Percentiles rank a stretch among this genome's conserved stretches.
Conservation (phyloP, 169 alveolate genomes). For the Perkinsus marinus region DNA sequence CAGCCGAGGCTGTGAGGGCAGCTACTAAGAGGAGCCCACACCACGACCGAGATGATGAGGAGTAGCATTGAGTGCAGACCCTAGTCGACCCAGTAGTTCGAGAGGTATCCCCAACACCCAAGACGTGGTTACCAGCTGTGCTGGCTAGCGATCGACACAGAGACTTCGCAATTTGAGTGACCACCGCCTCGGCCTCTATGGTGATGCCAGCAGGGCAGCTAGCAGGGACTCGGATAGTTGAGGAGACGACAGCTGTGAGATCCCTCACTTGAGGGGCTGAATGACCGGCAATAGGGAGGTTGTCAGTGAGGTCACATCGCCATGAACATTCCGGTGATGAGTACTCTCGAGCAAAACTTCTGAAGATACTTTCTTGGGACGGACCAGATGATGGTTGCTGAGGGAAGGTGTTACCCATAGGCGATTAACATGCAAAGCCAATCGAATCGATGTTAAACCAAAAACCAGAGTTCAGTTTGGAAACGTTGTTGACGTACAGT, state of each 20-base stretch:
- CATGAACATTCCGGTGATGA: neutral
- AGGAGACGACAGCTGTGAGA: neutral
- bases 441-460: neutral
- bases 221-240: neutral
- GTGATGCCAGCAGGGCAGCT: neutral
- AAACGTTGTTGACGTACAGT: neutral
- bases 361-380: neutral
- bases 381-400: neutral
- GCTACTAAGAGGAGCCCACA: neutral
- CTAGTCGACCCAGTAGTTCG: neutral
- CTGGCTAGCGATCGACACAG: neutral
- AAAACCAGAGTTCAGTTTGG: neutral
- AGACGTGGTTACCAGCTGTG: neutral
- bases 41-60: neutral
- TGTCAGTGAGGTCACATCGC: neutral
- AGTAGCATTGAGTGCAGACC: neutral
- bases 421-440: neutral
- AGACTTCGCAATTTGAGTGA: neutral
- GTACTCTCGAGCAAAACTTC: neutral
- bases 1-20: neutral
- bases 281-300: neutral
- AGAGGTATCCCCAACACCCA: neutral
- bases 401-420: neutral
- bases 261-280: neutral
- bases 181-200: neutral